Evolutionary conservation across 73 alveolate species (phyloP).

Genomic region (Tetrahymena thermophila): DNA sequence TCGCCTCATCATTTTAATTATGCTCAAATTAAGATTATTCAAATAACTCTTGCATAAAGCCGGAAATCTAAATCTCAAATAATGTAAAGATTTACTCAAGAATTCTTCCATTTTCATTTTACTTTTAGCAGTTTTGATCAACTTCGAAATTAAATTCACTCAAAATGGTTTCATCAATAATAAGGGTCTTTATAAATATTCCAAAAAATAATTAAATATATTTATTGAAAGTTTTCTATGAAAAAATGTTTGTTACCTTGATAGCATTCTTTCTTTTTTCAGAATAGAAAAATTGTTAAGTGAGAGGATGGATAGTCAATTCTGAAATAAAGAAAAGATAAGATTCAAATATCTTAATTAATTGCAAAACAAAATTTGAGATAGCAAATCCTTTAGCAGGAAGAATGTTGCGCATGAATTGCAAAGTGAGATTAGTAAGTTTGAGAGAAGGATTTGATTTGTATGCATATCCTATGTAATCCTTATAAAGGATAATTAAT

Average conservation of each 20-base stretch:
- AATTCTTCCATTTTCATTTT: neutral
- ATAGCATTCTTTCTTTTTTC: neutral
- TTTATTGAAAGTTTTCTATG: neutral
- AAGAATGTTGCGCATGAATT: neutral
- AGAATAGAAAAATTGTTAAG: neutral
- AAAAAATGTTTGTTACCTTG: neutral
- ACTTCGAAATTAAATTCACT: neutral
- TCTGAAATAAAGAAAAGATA: neutral
- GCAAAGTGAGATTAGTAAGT: neutral
- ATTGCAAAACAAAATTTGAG: neutral
- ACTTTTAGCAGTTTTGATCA: neutral
- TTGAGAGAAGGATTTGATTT: neutral
- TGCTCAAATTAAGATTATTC: neutral
- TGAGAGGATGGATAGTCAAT: neutral
- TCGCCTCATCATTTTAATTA: neutral
- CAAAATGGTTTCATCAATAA: neutral
- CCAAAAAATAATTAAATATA: neutral
- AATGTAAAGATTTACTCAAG: neutral
- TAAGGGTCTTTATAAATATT: neutral
- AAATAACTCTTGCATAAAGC: neutral
- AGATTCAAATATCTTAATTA: neutral
- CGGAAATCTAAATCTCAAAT: neutral
- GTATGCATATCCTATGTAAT: neutral
- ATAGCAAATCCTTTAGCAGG: neutral
- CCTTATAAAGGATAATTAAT: neutral